Percentiles rank a stretch among this genome's conserved stretches.
Conservation (phyloP, 2,329 filamentous ascomycete genomes). For the Monilinia fructicola region DNA sequence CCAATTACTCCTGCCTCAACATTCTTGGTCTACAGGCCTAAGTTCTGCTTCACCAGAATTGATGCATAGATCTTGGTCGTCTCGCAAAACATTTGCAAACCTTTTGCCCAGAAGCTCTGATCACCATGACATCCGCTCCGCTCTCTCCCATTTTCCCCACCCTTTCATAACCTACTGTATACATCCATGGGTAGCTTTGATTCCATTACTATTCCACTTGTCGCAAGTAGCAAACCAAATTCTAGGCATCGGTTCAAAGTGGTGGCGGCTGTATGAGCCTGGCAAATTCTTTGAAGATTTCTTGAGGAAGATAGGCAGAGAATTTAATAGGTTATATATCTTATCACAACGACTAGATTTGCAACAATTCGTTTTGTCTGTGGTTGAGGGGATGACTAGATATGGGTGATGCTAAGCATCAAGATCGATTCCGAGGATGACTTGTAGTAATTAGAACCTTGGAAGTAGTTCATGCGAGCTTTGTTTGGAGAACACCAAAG, state of each 20-base stretch:
- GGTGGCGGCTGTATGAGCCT: background rate
- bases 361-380: background rate
- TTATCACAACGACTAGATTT: conserved; percentile 10
- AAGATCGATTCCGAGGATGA: background rate
- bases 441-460: too few species aligned
- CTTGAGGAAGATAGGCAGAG: background rate
- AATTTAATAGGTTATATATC: background rate
- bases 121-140: background rate
- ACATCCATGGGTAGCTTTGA: too few species aligned
- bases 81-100: background rate
- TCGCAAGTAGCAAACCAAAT: background rate
- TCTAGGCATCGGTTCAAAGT: background rate
- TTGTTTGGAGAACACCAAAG: background rate
- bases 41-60: too few species aligned
- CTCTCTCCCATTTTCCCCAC: background rate
- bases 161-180: too few species aligned
- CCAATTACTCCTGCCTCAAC: too few species aligned
- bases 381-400: background rate
- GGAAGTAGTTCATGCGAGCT: background rate
- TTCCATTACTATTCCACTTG: background rate
- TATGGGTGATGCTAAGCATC: background rate
- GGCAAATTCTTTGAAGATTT: background rate
- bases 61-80: background rate
- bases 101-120: conserved; percentile 4
- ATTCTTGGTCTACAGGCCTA: too few species aligned